Conservation (phyloP, 768 basidiomycete genomes). For the Naganishia kalamii region DNA sequence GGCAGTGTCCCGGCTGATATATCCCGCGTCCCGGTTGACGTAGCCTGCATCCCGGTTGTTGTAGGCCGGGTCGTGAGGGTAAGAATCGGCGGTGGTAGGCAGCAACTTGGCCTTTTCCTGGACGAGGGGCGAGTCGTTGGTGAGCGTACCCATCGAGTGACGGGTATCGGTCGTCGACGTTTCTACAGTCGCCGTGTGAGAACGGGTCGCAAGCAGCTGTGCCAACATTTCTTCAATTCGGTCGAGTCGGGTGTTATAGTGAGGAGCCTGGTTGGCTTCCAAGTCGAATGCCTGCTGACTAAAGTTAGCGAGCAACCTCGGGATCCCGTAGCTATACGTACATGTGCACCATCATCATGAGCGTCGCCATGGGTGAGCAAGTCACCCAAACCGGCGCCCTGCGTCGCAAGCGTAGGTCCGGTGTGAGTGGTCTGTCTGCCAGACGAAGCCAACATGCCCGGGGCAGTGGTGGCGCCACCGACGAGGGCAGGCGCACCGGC, state of each 20-base stretch:
- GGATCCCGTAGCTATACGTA: not conserved
- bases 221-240: slow-evolving; percentile 33
- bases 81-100: not conserved
- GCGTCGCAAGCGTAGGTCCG: slow-evolving; percentile 31
- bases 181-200: not conserved
- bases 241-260: slow-evolving; percentile 28
- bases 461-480: not conserved
- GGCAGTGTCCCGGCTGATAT: too few species aligned
- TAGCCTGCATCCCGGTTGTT: not conserved
- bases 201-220: slow-evolving; percentile 15
- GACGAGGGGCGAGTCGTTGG: slow-evolving; percentile 9
- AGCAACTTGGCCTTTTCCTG: not conserved
- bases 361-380: slow-evolving; percentile 36
- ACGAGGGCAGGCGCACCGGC: slow-evolving; percentile 18
- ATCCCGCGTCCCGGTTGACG: not conserved
- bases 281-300: slow-evolving; percentile 22
- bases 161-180: not conserved
- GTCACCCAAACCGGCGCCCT: slow-evolving; percentile 43
- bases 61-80: not conserved
- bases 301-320: slow-evolving; percentile 25
- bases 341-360: slow-evolving; percentile 18
- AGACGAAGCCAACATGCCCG: not conserved
- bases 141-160: slow-evolving; percentile 11
- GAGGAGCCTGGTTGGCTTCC: slow-evolving; percentile 19
- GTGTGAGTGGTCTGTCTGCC: slow-evolving; percentile 12